Conservation (phyloP, 148 eudicot genomes). For the Vaccinium vitisidaea region DNA sequence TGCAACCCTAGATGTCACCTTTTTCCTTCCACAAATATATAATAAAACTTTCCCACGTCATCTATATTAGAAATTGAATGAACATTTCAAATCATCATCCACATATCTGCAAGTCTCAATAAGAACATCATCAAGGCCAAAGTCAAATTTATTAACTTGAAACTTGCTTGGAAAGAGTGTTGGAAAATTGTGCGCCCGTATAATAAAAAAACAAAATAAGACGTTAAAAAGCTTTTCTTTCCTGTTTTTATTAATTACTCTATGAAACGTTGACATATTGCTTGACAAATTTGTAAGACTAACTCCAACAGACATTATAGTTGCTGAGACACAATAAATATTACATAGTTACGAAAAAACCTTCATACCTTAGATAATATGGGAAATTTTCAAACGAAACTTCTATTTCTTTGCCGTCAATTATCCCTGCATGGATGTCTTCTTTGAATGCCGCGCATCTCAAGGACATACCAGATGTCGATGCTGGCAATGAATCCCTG, state of each 20-base stretch:
- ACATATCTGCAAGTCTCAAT: neutral
- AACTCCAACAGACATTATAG: neutral
- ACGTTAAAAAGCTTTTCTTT: neutral
- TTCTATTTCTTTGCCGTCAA: constrained; percentile 62
- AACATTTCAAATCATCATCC: neutral
- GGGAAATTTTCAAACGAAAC: constrained; percentile 88
- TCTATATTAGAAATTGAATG: neutral
- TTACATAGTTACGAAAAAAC: neutral
- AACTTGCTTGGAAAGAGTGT: neutral
- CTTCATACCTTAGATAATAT: constrained; percentile 71
- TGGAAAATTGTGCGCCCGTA: neutral
- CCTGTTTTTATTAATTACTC: constrained; percentile 4
- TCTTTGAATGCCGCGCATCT: constrained; percentile 72
- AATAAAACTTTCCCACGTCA: neutral
- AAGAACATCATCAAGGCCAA: neutral
- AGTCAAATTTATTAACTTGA: neutral
- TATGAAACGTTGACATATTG: neutral
- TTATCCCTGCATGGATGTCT: constrained; percentile 54
- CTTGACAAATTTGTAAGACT: neutral
- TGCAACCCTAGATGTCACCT: neutral
- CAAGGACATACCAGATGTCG: constrained; percentile 53
- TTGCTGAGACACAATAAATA: neutral
- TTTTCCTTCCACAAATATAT: neutral
- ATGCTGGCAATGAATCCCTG: constrained; percentile 50
- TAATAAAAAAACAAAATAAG: neutral